Evolutionary conservation across 2,329 filamentous ascomycete genomes (phyloP).

Genomic region (Penicillium sumatraense): DNA sequence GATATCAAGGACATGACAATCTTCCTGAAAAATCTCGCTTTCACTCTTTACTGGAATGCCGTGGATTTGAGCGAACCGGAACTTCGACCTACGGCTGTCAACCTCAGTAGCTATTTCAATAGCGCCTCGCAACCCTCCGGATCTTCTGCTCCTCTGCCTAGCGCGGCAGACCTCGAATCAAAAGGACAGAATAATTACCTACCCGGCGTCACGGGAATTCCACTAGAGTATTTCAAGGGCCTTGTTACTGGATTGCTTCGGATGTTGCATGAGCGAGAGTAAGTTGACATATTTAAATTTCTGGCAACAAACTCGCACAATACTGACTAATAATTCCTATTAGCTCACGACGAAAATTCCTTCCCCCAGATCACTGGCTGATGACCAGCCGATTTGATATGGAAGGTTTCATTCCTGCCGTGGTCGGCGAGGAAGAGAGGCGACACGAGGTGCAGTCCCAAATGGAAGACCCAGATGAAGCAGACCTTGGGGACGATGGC

Average conservation of each 20-base stretch:
- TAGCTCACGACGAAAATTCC: slow-evolving; percentile 77
- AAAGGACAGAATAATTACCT: slow-evolving; percentile 54
- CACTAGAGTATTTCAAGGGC: slow-evolving; percentile 76
- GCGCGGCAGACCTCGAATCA: slow-evolving; percentile 40
- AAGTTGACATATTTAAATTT: slow-evolving; percentile 23
- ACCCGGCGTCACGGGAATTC: slow-evolving; percentile 71
- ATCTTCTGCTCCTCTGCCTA: slow-evolving; percentile 24
- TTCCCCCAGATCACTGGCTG: slow-evolving; percentile 86
- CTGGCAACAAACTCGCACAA: not conserved
- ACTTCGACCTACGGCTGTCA: slow-evolving; percentile 41
- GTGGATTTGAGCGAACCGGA: slow-evolving; percentile 63
- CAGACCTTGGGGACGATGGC: slow-evolving; percentile 47
- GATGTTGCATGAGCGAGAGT: slow-evolving; percentile 89
- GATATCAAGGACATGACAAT: slow-evolving; percentile 76
- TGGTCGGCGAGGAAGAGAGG: slow-evolving; percentile 83
- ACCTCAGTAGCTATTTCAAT: slow-evolving; percentile 53
- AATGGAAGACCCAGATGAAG: slow-evolving; percentile 62
- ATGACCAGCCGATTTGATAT: slow-evolving; percentile 90
- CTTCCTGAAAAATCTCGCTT: slow-evolving; percentile 90
- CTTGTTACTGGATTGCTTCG: slow-evolving; percentile 79
- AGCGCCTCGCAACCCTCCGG: slow-evolving; percentile 21
- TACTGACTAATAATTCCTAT: slow-evolving; percentile 1
- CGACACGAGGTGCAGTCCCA: slow-evolving; percentile 71
- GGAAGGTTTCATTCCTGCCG: slow-evolving; percentile 81
- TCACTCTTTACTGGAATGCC: slow-evolving; percentile 84